Base-by-base conservation (phyloP, 208 protist genomes). In the Strigomonas galati region DNA sequence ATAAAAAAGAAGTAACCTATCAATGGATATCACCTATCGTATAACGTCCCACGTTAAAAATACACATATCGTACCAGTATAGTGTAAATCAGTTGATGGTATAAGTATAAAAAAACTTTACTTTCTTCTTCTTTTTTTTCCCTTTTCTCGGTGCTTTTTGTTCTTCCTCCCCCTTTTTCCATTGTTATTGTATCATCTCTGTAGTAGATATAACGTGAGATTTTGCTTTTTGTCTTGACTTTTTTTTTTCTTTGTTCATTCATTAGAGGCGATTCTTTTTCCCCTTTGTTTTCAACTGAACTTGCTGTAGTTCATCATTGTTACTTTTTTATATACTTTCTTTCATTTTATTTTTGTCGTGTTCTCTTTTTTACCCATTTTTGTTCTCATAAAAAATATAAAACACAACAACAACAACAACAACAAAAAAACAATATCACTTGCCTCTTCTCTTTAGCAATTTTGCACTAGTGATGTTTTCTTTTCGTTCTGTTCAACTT, bases 101-200 rank as follows among this genome's bases (percentile, higher is more conserved):
- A n/a, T n/a, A n/a, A n/a, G n/a, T n/a, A n/a, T n/a, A n/a, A n/a
- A n/a, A n/a, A n/a, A n/a, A n/a, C 35, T 4, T 62, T 21, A 24
- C 10, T 62, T 31, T 62, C 46, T 5, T 58, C 30, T 58, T 58
- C n/a, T 31, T 14, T 44, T 46, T 46, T 44, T 44, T 3, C 5
- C 27, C n/a, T 27, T 57, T 59, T 52, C 53, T 64, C 30, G 6
- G 12, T 62, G 56, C 40, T 67, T 57, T 56, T 56, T 65, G 2
- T 1, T 32, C 43, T 10, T 24, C 40, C 26, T 48, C 7, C 27
- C 46, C 31, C 59, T 62, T 31, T 65, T 28, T 26, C 62, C 37
- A 9, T 63, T n/a, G 21, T 46, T 43, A 59, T 57, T 4, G 32
- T 66, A 5, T 49, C 40, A 44, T 44, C 6, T 17, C 37, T 44